Evolutionary conservation across 768 basidiomycete genomes (phyloP), one percentile per base, ranked within the genome.

Genomic region (Floccularia luteovirens): DNA sequence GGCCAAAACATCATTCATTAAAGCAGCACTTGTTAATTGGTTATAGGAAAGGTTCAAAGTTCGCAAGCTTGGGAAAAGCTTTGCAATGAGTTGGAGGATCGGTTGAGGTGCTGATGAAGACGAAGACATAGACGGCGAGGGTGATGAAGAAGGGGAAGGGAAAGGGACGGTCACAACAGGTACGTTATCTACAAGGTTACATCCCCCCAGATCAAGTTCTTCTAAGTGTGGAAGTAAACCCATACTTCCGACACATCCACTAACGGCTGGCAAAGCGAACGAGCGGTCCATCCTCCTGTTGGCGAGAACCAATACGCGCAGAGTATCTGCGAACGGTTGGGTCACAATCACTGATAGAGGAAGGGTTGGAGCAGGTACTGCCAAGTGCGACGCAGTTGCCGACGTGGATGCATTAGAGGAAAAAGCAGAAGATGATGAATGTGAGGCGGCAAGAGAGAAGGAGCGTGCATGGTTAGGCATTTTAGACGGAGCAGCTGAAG

Each of bases 11-110:
- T 72, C 72, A 19, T 64, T 56, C 1, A 66, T 62, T 11, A 87
- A 54, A 3, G 75, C 69, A 0, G 62, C 59, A 40, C 71, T 72
- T 1, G 79, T 79, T 8, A 90, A 57, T 2, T 60, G 48, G 47
- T 91, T 91, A 55, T 82, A 82, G n/a, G 84, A 82, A 43, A 90
- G 60, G 43, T 90, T 79, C 11, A 91, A 69, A 8, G 72, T 77
- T 25, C 65, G 67, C 32, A 91, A 51, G 45, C 72, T 73, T 2
- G 89, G 88, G 60, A 90, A 90, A 8, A 90, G 63, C 40, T 63
- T 66, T 2, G 75, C 62, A 30, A 91, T 57, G 19, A 81, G 63
- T 1, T 75, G 65, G 16, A 91, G 57, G 13, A 85, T 59, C 4
- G 66, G 64, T 47, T 83, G 77, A 28, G 8, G 8, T n/a, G n/a